phyloP scores from a whole-genome alignment of 176 grass and related monocot genomes.

The Triticum monococcum region DNA sequence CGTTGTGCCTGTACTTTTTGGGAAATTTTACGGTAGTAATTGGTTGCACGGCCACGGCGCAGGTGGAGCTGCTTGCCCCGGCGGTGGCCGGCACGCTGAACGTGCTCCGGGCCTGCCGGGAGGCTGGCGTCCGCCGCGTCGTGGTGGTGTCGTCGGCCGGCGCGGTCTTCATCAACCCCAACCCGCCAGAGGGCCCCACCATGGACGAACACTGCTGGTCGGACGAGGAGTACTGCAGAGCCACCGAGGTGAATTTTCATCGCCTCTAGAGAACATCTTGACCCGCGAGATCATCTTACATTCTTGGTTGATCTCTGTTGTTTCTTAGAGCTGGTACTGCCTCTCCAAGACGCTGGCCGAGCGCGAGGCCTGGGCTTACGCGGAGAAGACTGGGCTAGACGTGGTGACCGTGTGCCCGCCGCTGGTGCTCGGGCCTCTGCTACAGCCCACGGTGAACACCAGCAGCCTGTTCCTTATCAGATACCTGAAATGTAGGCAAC shows the following conservation, averaged over 20 bases:
- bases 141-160: conserved; percentile 62
- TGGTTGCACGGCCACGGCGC: neutral
- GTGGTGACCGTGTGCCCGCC: conserved; percentile 62
- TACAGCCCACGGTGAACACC: conserved; percentile 59
- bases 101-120: conserved; percentile 55
- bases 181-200: conserved; percentile 32
- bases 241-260: conserved; percentile 37
- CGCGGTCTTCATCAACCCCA: conserved; percentile 46
- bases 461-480: conserved; percentile 48
- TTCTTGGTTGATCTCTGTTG: neutral
- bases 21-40: too few relatives aligned
- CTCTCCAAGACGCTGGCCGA: conserved; percentile 63
- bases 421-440: conserved; percentile 50
- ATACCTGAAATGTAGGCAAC: conserved; percentile 30
- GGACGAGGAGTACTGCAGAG: conserved; percentile 53
- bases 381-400: neutral
- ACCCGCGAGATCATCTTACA: neutral
- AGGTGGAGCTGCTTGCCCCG: conserved; percentile 57
- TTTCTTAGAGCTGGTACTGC: conserved; percentile 33
- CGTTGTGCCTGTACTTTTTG: too few relatives aligned
- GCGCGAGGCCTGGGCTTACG: conserved; percentile 41
- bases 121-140: conserved; percentile 50
- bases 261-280: neutral
- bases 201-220: conserved; percentile 71
- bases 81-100: conserved; percentile 67